These are phyloP conservation scores for Saccharomyces hybrid DNA, from an alignment of 1,139 yeast genomes.

Conservation along the genomic window DNA sequence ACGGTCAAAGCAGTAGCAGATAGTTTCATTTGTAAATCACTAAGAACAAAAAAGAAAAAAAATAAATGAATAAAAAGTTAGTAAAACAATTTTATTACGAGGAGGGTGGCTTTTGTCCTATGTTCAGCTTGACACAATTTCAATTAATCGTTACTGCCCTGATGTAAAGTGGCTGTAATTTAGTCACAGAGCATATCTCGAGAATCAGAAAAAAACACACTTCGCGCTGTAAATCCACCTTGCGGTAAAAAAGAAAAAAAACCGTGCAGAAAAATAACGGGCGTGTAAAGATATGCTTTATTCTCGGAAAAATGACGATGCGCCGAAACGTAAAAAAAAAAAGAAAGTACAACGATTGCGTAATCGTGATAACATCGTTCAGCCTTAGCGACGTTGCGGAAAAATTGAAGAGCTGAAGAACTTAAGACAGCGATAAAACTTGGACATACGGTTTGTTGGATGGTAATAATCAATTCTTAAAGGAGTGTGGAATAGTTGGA, in stretches of 20 bases:
- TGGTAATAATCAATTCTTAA: neutral
- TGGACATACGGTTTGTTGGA: neutral
- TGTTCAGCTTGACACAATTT: neutral
- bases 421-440: neutral
- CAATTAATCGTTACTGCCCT: neutral
- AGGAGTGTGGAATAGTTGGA: neutral
- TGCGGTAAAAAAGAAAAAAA: neutral
- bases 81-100: neutral
- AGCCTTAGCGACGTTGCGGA: neutral
- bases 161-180: no score
- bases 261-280: neutral
- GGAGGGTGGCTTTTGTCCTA: neutral
- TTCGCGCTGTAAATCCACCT: neutral
- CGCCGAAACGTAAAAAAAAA: neutral
- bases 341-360: neutral
- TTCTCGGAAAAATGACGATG: neutral
- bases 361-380: neutral
- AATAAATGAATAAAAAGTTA: neutral
- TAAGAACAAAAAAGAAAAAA: neutral
- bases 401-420: no score
- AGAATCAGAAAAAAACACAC: neutral
- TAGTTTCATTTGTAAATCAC: constrained; percentile 31
- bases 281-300: neutral
- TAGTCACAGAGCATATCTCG: neutral
- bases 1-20: constrained; percentile 27